These are phyloP conservation scores for Blastocystis sp. DNA, from an alignment of 352 stramenopile species.

Conservation along the genomic window DNA sequence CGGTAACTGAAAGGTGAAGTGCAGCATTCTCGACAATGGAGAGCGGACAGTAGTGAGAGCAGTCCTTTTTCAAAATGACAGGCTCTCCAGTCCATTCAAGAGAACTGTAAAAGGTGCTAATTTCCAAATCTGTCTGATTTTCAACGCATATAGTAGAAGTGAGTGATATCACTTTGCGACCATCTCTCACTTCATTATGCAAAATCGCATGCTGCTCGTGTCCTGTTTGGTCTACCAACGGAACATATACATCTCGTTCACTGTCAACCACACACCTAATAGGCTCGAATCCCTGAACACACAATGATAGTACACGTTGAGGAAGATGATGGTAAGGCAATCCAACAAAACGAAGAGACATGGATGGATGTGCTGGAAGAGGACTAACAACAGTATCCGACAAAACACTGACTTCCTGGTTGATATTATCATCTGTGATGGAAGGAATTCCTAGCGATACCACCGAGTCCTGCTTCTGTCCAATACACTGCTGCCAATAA, in stretches of 20 bases:
- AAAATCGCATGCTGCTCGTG: neutral
- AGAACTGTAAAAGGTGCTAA: neutral
- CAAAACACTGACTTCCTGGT: neutral
- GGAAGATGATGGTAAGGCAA: neutral
- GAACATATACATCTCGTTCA: neutral
- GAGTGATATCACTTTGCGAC: neutral
- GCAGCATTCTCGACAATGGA: neutral
- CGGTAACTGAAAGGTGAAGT: neutral
- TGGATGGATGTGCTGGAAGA: conserved; percentile 25
- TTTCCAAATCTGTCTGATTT: neutral
- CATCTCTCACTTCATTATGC: neutral
- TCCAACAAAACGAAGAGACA: neutral
- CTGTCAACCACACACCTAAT: neutral
- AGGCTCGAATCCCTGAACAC: neutral
- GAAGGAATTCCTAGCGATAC: neutral
- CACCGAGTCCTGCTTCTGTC: neutral
- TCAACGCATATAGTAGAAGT: neutral
- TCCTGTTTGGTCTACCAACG: neutral
- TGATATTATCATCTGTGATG: neutral
- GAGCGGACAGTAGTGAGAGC: neutral
- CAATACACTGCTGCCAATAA: neutral
- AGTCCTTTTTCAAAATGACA: neutral
- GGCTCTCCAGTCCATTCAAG: neutral
- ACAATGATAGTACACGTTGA: neutral
- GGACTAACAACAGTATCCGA: neutral